Conservation (phyloP, 208 protist genomes). For the Phytomonas sp. region DNA sequence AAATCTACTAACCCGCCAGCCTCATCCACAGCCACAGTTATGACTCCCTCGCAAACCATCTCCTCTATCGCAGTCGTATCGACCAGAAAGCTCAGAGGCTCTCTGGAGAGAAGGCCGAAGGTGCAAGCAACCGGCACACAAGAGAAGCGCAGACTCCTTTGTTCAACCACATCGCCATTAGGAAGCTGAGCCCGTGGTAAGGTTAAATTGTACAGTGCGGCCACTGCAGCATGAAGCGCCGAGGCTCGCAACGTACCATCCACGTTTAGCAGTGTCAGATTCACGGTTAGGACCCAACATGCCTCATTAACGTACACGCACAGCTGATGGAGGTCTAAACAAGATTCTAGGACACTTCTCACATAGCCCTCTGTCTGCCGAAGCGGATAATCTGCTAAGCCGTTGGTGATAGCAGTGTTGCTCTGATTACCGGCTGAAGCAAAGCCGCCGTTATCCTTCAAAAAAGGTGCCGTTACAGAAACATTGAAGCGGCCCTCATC, state of each 20-base stretch:
- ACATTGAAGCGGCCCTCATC: slow-evolving; percentile 65
- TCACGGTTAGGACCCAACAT: slow-evolving; percentile 76
- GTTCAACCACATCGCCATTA: slow-evolving; percentile 54
- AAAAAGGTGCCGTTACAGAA: slow-evolving; percentile 57
- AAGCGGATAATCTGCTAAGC: slow-evolving; percentile 38
- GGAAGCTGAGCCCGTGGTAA: slow-evolving; percentile 66
- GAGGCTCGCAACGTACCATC: slow-evolving; percentile 66
- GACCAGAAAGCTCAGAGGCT: slow-evolving; percentile 34
- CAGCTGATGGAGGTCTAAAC: slow-evolving; percentile 49
- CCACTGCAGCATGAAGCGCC: slow-evolving; percentile 55
- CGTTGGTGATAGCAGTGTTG: slow-evolving; percentile 16
- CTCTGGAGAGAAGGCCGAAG: slow-evolving; percentile 23
- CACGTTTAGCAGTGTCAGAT: slow-evolving; percentile 52
- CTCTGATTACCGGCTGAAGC: slow-evolving; percentile 3
- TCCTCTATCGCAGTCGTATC: slow-evolving; percentile 83
- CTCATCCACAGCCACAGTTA: slow-evolving; percentile 64
- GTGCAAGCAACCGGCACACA: slow-evolving; percentile 55
- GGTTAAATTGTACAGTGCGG: slow-evolving; percentile 42
- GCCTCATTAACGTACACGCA: slow-evolving; percentile 57
- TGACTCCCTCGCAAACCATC: slow-evolving; percentile 36
- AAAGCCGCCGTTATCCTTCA: slow-evolving; percentile 21
- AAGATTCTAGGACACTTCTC: slow-evolving; percentile 33
- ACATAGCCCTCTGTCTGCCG: slow-evolving; percentile 72
- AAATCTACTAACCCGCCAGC: slow-evolving; percentile 35
- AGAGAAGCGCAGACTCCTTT: slow-evolving; percentile 24